Conservation (phyloP, 225 moss, liverwort and hornwort species). For the Ulota crispa region DNA sequence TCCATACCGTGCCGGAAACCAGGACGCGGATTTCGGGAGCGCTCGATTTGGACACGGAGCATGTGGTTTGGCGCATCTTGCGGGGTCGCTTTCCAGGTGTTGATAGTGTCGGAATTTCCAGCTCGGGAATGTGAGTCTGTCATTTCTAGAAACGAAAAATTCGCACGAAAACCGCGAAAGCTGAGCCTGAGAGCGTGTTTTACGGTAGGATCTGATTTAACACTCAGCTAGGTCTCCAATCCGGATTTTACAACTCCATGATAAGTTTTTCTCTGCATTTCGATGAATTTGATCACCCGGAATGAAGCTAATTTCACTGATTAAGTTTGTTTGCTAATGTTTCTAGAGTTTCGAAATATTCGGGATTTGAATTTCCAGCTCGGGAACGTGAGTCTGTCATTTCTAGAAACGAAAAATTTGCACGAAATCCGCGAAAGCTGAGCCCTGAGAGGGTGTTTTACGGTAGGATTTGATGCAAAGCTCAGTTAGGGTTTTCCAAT, state of each 20-base stretch:
- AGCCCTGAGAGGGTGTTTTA: background rate
- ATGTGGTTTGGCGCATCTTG: constrained; percentile 18
- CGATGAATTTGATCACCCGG: background rate
- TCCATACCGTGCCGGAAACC: background rate
- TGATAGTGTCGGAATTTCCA: constrained; percentile 22
- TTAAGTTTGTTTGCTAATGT: no score
- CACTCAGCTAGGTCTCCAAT: background rate
- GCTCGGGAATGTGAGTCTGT: background rate
- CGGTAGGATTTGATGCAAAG: background rate
- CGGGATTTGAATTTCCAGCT: constrained; percentile 1
- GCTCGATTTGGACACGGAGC: constrained; percentile 3
- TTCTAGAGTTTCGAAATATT: no score
- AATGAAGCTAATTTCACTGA: background rate
- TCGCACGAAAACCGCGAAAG: background rate
- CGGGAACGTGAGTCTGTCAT: background rate
- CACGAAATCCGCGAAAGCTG: background rate
- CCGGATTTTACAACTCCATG: background rate
- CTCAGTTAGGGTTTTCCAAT: background rate
- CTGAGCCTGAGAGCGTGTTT: background rate
- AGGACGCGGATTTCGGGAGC: background rate
- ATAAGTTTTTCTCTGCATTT: background rate
- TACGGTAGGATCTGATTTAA: no score
- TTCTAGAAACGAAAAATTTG: background rate
- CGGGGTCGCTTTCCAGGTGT: background rate
- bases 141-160: background rate